Conservation (phyloP, 2,329 filamentous ascomycete genomes). For the Metarhizium album region DNA sequence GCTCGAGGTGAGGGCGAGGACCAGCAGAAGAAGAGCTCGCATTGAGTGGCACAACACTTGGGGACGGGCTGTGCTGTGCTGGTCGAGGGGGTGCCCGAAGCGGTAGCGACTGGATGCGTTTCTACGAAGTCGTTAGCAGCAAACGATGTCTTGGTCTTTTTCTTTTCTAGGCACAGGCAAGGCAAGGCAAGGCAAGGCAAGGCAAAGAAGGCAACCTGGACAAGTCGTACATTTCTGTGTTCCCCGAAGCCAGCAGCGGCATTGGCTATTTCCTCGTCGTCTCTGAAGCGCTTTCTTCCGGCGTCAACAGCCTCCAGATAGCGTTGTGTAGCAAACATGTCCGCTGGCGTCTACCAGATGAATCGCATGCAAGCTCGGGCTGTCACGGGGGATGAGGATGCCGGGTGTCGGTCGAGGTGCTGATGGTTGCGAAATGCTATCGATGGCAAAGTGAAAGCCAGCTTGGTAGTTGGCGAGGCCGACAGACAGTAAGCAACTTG, state of each 20-base stretch:
- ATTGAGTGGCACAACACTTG: slow-evolving; percentile 29
- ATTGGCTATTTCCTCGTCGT: slow-evolving; percentile 31
- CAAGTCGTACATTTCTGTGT: slow-evolving; percentile 35
- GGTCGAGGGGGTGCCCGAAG: slow-evolving; percentile 33
- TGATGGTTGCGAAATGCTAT: neutral
- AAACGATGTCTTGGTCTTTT: neutral
- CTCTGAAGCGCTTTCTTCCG: slow-evolving; percentile 33
- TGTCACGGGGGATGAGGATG: neutral
- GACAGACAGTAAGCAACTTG: neutral
- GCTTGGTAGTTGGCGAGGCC: neutral
- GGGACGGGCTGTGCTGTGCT: slow-evolving; percentile 18
- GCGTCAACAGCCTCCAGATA: slow-evolving; percentile 23
- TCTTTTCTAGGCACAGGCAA: no score
- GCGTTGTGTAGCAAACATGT: slow-evolving; percentile 28
- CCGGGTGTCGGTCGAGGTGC: neutral
- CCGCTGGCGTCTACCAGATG: slow-evolving; percentile 3
- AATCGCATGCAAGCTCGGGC: neutral
- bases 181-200: neutral
- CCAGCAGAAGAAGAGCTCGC: slow-evolving; percentile 27
- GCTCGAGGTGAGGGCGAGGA: slow-evolving; percentile 20
- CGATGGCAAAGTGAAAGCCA: neutral
- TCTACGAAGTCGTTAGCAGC: slow-evolving; percentile 26
- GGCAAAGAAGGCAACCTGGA: neutral
- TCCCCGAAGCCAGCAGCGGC: slow-evolving; percentile 34
- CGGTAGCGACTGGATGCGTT: slow-evolving; percentile 43